Evolutionary conservation across 305 asterid species (phyloP), one percentile per base, ranked within the genome.

Genomic region (Fraxinus baroniana): DNA sequence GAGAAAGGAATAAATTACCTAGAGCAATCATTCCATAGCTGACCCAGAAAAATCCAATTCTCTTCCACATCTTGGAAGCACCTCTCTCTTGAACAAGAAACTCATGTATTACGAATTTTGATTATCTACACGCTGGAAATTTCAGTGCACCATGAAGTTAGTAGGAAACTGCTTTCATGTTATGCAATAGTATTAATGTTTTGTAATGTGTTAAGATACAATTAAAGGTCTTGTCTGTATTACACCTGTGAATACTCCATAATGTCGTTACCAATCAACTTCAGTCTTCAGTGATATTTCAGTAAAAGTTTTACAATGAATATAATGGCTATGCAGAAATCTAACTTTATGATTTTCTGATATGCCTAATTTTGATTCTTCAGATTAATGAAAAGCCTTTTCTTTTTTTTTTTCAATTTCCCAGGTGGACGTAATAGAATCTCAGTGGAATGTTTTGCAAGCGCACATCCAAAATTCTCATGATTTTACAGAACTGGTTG

Each of bases 391-490:
- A 76, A 74, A 74, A 46, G 15, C 62, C 81, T 64, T 49, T 12
- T 80, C 0, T 0, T 35, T 33, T 33, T 36, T 37, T 8, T 39
- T 39, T 44, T 72, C 77, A 35, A 81, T 84, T 87, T 87, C 46
- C 79, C 89, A 96, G 99, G 99, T 94, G 88, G 99, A 97, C 70
- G 99, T 97, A 24, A 92, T 97, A 85, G 99, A 97, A 86, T 93
- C 98, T 82, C 99, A 94, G 87, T 97, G 99, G 99, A 97, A 94
- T 28, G 92, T 92, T 77, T 88, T 94, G 91, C 99, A 97, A 90
- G 82, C 92, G 84, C 98, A 91, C 85, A 94, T 93, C 81, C 97
- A 93, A 83, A 92, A 94, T 90, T 94, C 99, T 80, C 96, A 73
- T 13, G 98, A 97, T 90, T 97, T 96, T 80, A 94, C 97, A 35